Evolutionary conservation across 164 flowering plant species (phyloP), one percentile per base, ranked within the genome.

Genomic region (Taxillus chinensis): DNA sequence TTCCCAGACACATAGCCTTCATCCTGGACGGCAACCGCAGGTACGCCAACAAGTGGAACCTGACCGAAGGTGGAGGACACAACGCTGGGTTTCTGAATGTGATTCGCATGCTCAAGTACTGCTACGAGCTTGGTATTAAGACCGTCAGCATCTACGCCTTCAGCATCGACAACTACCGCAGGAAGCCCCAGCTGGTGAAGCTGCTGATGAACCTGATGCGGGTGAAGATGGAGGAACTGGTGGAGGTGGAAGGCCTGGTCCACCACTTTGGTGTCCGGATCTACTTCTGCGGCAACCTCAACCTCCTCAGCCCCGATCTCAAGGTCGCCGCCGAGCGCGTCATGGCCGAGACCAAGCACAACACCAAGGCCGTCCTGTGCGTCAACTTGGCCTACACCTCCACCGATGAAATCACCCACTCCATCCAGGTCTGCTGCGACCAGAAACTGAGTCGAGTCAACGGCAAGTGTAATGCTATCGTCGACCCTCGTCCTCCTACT

Each of bases 1-100:
- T 55, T 11, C 58, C 58, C 58, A 8, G 8, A 6, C 58, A 55
- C 40, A 55, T 55, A 5, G 38, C 39, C 37, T 55, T 55, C 58
- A 55, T 55, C 40, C 3, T 55, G 58, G 58, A 55, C 58, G 58
- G 58, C 37, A 55, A 55, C 58, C 58, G 58, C 37, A n/a, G 58
- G 11, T 55, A 55, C 58, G 58, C 58, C 37, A 55, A 55, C 40
- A 55, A 55, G 58, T 5, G 27, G 40, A 5, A 38, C 2, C 41
- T 55, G 37, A 17, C 58, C 11, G 58, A 55, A 13, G 58, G 39
- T 0, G 58, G 39, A 4, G 58, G 58, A 5, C 40, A 55, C 58
- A 38, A 17, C 38, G 58, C 58, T 7, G 58, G 58, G 5, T 55
- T 55, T 38, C 37, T 55, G 37, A 7, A 27, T 38, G 37, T 55